phyloP scores from a whole-genome alignment of 2,329 filamentous ascomycete genomes.

The Pyrenochaeta sp. region DNA sequence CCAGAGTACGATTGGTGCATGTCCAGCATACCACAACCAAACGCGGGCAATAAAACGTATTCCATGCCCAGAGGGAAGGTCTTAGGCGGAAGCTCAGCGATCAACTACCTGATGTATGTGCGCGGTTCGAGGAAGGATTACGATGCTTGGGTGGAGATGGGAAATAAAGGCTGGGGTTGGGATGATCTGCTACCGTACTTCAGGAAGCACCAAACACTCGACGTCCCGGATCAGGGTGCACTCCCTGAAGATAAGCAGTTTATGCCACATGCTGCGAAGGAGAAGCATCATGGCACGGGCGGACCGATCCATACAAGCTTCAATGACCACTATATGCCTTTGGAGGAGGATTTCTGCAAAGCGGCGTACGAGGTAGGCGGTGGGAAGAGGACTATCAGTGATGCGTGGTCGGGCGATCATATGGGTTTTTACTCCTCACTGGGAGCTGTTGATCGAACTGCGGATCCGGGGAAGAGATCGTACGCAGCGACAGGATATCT shows the following conservation, averaged over 20 bases:
- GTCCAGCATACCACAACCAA: background rate
- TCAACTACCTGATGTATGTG: slow-evolving; percentile 1
- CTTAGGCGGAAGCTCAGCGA: background rate
- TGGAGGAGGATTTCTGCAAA: background rate
- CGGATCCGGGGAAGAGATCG: background rate
- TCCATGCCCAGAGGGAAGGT: background rate
- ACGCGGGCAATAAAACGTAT: background rate
- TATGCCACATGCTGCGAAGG: slow-evolving; percentile 1
- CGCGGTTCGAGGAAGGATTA: slow-evolving; percentile 25
- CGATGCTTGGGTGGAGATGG: slow-evolving; percentile 64
- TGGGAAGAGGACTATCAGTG: background rate
- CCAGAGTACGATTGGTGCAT: slow-evolving; percentile 1
- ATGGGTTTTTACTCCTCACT: background rate
- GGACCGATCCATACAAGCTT: background rate
- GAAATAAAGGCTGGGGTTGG: slow-evolving; percentile 67
- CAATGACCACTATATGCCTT: slow-evolving; percentile 1
- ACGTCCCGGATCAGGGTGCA: background rate
- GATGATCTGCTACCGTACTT: slow-evolving; percentile 53
- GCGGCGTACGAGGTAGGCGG: background rate
- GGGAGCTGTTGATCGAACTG: background rate
- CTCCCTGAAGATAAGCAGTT: background rate
- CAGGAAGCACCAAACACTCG: slow-evolving; percentile 20
- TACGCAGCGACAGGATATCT: background rate
- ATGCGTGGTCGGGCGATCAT: background rate
- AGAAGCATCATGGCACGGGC: background rate